Evolutionary conservation across 352 stramenopile genomes (phyloP).

Genomic region (Phytophthora pisi): DNA sequence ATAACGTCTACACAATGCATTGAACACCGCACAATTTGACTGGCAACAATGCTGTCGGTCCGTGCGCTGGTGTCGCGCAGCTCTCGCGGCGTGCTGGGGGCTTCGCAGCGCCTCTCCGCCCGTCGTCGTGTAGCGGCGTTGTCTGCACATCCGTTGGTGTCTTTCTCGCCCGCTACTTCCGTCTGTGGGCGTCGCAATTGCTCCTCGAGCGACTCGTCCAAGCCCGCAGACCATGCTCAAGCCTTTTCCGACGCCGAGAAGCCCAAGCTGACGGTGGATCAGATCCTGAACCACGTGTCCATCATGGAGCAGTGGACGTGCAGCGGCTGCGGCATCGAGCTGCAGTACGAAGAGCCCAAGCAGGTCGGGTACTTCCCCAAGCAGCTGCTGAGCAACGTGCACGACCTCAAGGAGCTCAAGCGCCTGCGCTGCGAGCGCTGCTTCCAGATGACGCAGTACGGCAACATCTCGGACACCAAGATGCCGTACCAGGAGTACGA

Average conservation of each 20-base stretch:
- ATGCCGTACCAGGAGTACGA: conserved; percentile 90
- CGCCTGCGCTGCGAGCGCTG: conserved; percentile 86
- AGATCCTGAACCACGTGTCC: conserved; percentile 72
- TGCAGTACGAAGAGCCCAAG: conserved; percentile 71
- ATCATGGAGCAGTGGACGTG: conserved; percentile 88
- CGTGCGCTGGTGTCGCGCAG: conserved; percentile 18
- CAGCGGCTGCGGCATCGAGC: conserved; percentile 81
- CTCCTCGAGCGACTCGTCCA: conserved; percentile 18
- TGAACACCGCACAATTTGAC: conserved; percentile 23
- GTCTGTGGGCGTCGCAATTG: conserved; percentile 29
- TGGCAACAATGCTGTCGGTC: conserved; percentile 35
- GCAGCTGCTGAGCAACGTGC: conserved; percentile 65
- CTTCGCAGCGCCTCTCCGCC: conserved; percentile 3
- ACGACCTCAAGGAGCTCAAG: conserved; percentile 73
- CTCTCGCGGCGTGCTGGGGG: conserved; percentile 11
- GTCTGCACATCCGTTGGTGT: conserved; percentile 1
- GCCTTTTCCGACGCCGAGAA: conserved; percentile 5
- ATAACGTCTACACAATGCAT: not conserved
- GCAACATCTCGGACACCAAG: conserved; percentile 84
- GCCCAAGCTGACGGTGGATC: conserved; percentile 49
- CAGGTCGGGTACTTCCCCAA: conserved; percentile 76
- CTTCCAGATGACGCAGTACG: conserved; percentile 89
- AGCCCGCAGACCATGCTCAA: not conserved
- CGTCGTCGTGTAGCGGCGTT: conserved; percentile 13
- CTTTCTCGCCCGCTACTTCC: not conserved